Percentiles rank a stretch among this genome's conserved stretches.
Evolutionary conservation across 2,329 filamentous ascomycete species (phyloP).

Genomic region (Pyricularia pennisetigena): DNA sequence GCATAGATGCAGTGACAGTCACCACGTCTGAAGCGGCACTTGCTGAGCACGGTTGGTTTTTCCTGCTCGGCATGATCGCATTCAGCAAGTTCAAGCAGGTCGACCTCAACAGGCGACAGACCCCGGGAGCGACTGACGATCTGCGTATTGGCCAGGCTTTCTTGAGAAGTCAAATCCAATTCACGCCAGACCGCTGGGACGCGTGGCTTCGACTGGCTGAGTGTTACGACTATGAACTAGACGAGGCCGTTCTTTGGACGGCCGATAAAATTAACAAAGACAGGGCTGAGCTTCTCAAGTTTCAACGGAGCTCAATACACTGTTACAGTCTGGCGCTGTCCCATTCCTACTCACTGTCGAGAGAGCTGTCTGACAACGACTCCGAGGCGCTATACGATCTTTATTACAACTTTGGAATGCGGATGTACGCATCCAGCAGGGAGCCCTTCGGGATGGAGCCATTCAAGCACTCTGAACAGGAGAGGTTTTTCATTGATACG

Average conservation of each 20-base stretch:
- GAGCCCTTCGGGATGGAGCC: conserved; percentile 55
- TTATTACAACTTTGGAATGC: conserved; percentile 51
- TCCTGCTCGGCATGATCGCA: conserved; percentile 78
- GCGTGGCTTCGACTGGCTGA: conserved; percentile 85
- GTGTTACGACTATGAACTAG: conserved; percentile 78
- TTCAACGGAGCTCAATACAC: conserved; percentile 74
- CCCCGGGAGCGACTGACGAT: conserved; percentile 71
- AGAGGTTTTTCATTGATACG: conserved; percentile 46
- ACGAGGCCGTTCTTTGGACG: conserved; percentile 80
- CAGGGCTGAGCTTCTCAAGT: conserved; percentile 60
- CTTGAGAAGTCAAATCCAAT: conserved; percentile 73
- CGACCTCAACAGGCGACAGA: conserved; percentile 64
- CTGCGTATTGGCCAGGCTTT: conserved; percentile 73
- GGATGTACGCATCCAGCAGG: conserved; percentile 51
- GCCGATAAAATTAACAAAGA: conserved; percentile 87
- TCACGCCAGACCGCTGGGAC: conserved; percentile 75
- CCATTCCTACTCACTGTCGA: conserved; percentile 35
- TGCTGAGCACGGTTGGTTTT: conserved; percentile 84
- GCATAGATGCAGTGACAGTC: conserved; percentile 62
- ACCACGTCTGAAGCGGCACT: conserved; percentile 59
- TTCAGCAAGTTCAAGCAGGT: conserved; percentile 71
- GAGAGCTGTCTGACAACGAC: conserved; percentile 28
- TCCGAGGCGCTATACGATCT: conserved; percentile 46
- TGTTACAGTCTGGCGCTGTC: conserved; percentile 58
- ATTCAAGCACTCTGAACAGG: conserved; percentile 45